Evolutionary conservation across 352 stramenopile genomes (phyloP).

Genomic region (Pythium rishiriense): DNA sequence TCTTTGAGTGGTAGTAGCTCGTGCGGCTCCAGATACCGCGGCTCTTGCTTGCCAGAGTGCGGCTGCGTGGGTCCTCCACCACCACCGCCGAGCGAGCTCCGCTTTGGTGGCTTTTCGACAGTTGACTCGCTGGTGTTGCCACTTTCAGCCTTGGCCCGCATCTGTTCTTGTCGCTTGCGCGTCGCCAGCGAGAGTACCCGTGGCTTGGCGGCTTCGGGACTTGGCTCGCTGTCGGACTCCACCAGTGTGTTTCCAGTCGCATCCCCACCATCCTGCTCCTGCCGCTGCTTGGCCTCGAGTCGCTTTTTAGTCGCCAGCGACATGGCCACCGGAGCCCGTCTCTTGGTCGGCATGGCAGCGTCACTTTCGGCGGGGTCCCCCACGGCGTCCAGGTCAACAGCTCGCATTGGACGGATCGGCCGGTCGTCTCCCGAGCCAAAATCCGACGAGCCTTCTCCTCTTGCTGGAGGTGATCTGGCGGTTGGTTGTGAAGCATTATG

Average conservation of each 20-base stretch:
- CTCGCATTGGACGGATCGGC: slow-evolving; percentile 39
- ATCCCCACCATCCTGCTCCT: slow-evolving; percentile 18
- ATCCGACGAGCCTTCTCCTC: too few species aligned
- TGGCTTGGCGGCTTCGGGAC: background rate
- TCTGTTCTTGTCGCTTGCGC: slow-evolving; percentile 11
- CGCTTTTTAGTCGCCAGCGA: slow-evolving; percentile 58
- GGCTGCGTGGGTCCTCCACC: background rate
- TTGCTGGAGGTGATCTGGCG: background rate
- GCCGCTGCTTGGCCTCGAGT: slow-evolving; percentile 62
- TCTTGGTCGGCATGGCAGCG: background rate
- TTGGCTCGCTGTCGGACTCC: background rate
- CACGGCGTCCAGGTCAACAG: background rate
- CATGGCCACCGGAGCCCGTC: slow-evolving; percentile 19
- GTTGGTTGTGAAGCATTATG: background rate
- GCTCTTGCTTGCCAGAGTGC: slow-evolving; percentile 49
- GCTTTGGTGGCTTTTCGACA: slow-evolving; percentile 4
- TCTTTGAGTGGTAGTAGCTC: slow-evolving; percentile 61
- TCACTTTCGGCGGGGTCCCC: background rate
- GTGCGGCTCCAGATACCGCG: slow-evolving; percentile 58
- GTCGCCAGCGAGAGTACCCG: slow-evolving; percentile 10
- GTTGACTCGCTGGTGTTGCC: background rate
- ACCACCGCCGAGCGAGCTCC: background rate
- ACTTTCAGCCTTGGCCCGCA: background rate
- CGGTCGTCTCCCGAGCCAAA: slow-evolving; percentile 29
- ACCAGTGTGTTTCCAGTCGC: background rate